Conservation (phyloP, 768 basidiomycete genomes). For the Terana coerulea region DNA sequence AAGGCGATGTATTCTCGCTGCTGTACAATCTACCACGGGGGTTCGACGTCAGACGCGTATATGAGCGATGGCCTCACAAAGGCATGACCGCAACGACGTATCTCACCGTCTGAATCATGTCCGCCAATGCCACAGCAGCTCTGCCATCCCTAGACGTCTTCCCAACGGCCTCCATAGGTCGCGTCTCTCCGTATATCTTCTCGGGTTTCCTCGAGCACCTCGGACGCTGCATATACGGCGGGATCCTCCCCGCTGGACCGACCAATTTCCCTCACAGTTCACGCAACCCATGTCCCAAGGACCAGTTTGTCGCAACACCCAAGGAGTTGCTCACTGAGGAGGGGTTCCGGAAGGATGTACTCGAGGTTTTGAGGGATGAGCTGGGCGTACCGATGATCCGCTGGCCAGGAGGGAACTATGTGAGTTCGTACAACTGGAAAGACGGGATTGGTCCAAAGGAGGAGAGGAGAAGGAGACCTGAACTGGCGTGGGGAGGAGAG, state of each 20-base stretch:
- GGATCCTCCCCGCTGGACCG: slow-evolving; percentile 37
- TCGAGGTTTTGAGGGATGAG: slow-evolving; percentile 20
- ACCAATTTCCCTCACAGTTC: slow-evolving; percentile 26
- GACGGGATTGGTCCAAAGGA: slow-evolving; percentile 54
- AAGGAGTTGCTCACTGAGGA: slow-evolving; percentile 18
- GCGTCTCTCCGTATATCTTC: slow-evolving; percentile 41
- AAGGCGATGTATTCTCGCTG: too few relatives aligned
- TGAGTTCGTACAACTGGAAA: slow-evolving; percentile 27
- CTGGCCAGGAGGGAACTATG: slow-evolving; percentile 24
- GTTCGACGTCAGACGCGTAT: too few relatives aligned
- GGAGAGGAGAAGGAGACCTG: slow-evolving; percentile 47
- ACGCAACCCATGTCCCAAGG: slow-evolving; percentile 20
- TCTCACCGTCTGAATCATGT: background rate
- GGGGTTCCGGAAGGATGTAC: slow-evolving; percentile 23
- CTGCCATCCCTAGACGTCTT: slow-evolving; percentile 18
- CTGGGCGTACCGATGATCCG: slow-evolving; percentile 18
- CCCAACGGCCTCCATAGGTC: slow-evolving; percentile 18
- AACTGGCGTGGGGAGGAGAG: slow-evolving; percentile 57
- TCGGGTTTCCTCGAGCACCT: slow-evolving; percentile 64
- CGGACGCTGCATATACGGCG: slow-evolving; percentile 53
- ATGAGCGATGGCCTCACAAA: too few relatives aligned
- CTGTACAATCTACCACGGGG: too few relatives aligned
- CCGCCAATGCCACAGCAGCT: background rate
- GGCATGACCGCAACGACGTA: too few relatives aligned
- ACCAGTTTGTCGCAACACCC: slow-evolving; percentile 19